Base-by-base conservation (phyloP, 495 filamentous ascomycete species). In the Talaromyces liani region DNA sequence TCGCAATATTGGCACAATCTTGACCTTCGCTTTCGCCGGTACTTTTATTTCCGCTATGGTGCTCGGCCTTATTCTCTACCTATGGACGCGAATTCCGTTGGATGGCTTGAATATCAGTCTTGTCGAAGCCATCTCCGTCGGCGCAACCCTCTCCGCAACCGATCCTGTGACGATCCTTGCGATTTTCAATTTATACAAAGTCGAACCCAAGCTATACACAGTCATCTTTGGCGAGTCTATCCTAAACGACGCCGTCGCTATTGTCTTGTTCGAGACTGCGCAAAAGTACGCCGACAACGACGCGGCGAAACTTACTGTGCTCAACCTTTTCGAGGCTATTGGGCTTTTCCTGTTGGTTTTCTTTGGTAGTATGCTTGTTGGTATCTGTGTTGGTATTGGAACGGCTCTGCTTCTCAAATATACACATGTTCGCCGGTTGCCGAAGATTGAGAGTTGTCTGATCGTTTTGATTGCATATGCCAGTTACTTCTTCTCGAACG, bases 101-200 rank as follows among this genome's bases (percentile, higher is more conserved):
- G 92, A 94, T 74, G 88, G 90, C 1, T 76, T 98, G 64, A 84
- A 90, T 41, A 90, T 98, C 69, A 84, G 85, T 10, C 96, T 96
- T 68, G 89, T 97, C 57, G 94, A 98, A 69, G 94, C 94, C 51
- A 91, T 98, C 64, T 95, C 92, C 1, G 91, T 98, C 20, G 94
- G 94, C 58, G 94, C 94, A 22, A 98, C 94, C 0, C 83, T 98
- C 27, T 98, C 94, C 2, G 94, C 94, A 61, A 98, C 94, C 0
- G 94, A 98, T 70, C 94, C 94, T 0, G 92, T 98, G 57, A 98
- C 94, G 0, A 97, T 98, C 67, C 81, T 98, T 34, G 94, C 94
- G 60, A 98, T 98, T 63, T 98, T 98, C 85, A 98, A 97, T 71
- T 88, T 95, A 1, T 98, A 97, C 81, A 97, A 97, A 75, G 94